Conservation (phyloP, 805 yeast genomes). For the Hanseniaspora pseudoguilliermondii region DNA sequence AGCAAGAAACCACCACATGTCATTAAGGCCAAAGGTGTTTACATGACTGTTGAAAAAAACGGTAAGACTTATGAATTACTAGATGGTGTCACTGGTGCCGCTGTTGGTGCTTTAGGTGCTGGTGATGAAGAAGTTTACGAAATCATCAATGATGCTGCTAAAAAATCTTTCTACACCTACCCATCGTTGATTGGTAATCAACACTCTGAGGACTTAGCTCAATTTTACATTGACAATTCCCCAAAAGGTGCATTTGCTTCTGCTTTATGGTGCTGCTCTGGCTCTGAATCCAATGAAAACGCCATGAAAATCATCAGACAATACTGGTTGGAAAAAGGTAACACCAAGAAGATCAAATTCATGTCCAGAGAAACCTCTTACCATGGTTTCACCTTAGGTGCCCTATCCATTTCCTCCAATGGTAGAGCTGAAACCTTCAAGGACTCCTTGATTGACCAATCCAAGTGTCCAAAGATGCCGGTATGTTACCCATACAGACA, state of each 20-base stretch:
- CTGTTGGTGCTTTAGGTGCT: conserved; percentile 39
- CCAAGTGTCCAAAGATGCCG: conserved; percentile 23
- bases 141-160: conserved; percentile 30
- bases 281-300: conserved; percentile 59
- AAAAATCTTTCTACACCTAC: conserved; percentile 30
- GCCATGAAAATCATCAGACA: conserved; percentile 47
- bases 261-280: conserved; percentile 43
- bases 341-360: conserved; percentile 30
- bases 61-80: conserved; percentile 30
- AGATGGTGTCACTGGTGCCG: conserved; percentile 43
- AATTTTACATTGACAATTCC: conserved; percentile 31
- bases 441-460: conserved; percentile 22
- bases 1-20: conserved; percentile 30
- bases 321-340: conserved; percentile 34
- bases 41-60: conserved; percentile 31
- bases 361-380: conserved; percentile 35
- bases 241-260: conserved; percentile 31
- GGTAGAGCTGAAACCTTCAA: conserved; percentile 28
- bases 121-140: conserved; percentile 28
- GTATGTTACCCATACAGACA: conserved; percentile 28
- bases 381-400: conserved; percentile 40
- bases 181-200: conserved; percentile 26
- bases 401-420: conserved; percentile 31
- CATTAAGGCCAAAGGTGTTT: conserved; percentile 33
- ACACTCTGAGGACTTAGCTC: conserved; percentile 33